A percentile compares a stretch with the other conserved stretches of the same genome.
These are phyloP conservation scores for Alternaria longipes DNA, from an alignment of 2,329 filamentous ascomycete genomes.

Conservation along the genomic window DNA sequence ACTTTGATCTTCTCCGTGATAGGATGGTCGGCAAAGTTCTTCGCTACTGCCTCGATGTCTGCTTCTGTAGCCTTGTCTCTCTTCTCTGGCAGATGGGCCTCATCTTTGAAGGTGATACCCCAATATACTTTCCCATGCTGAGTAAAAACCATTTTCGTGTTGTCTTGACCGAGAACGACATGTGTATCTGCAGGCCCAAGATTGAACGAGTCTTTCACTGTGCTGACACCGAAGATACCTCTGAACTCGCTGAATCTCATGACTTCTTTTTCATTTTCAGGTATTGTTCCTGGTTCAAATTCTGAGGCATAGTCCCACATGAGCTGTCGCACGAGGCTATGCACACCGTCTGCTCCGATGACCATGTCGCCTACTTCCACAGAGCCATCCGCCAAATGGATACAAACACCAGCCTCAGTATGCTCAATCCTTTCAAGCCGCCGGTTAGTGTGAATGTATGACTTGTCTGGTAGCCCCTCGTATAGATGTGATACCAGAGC, in stretches of 20 bases:
- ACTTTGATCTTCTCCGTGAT: conserved; percentile 45
- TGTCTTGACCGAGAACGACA: conserved; percentile 29
- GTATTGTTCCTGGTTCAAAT: conserved; percentile 3
- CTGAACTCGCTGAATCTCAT: conserved; percentile 21
- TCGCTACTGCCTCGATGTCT: conserved; percentile 42
- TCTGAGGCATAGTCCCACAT: conserved; percentile 35
- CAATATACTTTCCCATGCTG: conserved; percentile 23
- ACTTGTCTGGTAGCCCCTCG: conserved; percentile 31
- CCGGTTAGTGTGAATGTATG: conserved; percentile 22
- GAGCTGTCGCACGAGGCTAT: conserved; percentile 28
- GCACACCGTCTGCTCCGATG: conserved; percentile 38
- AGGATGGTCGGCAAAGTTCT: conserved; percentile 34
- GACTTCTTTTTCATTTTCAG: conserved; percentile 17
- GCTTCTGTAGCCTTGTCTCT: conserved; percentile 22
- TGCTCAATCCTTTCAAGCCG: conserved; percentile 28
- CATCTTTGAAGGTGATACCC: conserved; percentile 23
- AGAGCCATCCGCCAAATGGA: conserved; percentile 26
- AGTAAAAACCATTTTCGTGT: conserved; percentile 42
- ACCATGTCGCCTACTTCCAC: conserved; percentile 31
- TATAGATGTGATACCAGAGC: conserved; percentile 30
- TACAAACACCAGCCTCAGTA: conserved; percentile 22
- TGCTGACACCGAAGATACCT: conserved; percentile 27
- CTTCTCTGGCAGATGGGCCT: conserved; percentile 15
- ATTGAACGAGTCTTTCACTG: conserved; percentile 28
- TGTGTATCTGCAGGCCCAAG: conserved; percentile 34